These are phyloP conservation scores for Pyricularia sp. DNA, from an alignment of 2,329 filamentous ascomycete species.

Conservation along the genomic window DNA sequence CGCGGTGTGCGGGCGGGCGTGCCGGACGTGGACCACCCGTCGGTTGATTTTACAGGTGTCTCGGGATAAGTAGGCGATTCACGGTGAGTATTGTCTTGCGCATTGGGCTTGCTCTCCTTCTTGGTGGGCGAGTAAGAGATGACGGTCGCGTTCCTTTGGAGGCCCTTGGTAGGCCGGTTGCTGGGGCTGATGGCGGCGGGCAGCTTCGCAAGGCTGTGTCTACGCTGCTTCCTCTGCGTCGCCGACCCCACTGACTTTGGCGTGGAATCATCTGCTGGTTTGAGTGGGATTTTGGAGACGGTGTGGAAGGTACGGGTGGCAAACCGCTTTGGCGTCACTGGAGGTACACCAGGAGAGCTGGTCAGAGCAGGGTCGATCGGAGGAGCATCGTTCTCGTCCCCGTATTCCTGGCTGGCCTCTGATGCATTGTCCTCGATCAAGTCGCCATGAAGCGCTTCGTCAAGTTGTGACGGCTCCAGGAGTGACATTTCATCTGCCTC, in stretches of 20 bases:
- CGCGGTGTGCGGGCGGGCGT: conserved; percentile 49
- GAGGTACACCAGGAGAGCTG: conserved; percentile 21
- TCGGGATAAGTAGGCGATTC: conserved; percentile 19
- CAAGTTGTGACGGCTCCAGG: conserved; percentile 32
- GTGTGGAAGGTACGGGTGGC: conserved; percentile 55
- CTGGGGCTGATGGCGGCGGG: conserved; percentile 29
- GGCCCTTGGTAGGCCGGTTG: conserved; percentile 13
- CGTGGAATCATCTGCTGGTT: conserved; percentile 52
- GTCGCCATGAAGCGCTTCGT: conserved; percentile 22
- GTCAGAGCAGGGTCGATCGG: conserved; percentile 36
- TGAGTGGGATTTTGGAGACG: conserved; percentile 68
- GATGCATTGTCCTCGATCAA: conserved; percentile 38
- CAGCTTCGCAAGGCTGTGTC: conserved; percentile 39
- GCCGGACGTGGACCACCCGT: conserved; percentile 40
- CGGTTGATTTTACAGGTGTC: conserved; percentile 38
- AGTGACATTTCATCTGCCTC: conserved; percentile 54
- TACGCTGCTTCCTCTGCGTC: conserved; percentile 30
- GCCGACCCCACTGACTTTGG: conserved; percentile 25
- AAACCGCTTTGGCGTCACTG: conserved; percentile 45
- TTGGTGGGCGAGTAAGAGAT: conserved; percentile 46
- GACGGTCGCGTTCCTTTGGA: conserved; percentile 39
- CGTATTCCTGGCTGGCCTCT: conserved; percentile 56
- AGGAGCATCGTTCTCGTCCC: conserved; percentile 54
- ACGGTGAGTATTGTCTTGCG: not conserved
- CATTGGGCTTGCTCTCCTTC: conserved; percentile 14